Conservation (phyloP, 306 rosid genomes). For the Prunus dulcis region DNA sequence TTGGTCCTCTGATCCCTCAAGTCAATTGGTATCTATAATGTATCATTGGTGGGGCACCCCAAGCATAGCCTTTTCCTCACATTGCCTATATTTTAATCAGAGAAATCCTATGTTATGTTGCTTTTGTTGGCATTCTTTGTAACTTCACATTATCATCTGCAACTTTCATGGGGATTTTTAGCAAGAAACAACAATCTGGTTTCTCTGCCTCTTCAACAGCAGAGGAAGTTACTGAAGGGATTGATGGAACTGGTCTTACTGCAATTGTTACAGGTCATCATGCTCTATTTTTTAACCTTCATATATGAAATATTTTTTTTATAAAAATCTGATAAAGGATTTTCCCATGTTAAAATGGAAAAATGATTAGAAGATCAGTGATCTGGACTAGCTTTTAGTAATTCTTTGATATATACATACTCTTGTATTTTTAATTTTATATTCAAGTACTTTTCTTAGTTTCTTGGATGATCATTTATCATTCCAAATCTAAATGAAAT, state of each 20-base stretch:
- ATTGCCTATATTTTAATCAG: neutral
- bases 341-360: neutral
- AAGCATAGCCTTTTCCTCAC: neutral
- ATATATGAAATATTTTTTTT: no score
- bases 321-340: neutral
- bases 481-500: neutral
- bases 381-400: neutral
- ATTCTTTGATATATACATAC: neutral
- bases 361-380: neutral
- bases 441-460: neutral
- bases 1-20: no score
- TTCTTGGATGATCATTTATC: neutral
- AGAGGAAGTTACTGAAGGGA: conserved; percentile 54
- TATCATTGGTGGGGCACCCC: neutral
- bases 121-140: neutral
- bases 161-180: conserved; percentile 47
- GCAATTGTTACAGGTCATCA: conserved; percentile 63
- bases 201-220: conserved; percentile 64
- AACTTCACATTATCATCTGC: neutral
- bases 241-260: conserved; percentile 56
- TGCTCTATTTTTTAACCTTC: neutral
- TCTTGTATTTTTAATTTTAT: neutral
- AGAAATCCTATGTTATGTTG: neutral
- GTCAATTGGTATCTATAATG: neutral
- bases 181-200: conserved; percentile 51